These are phyloP conservation scores for Cicer cuneatum DNA, from an alignment of 306 rosid genomes.

Conservation along the genomic window DNA sequence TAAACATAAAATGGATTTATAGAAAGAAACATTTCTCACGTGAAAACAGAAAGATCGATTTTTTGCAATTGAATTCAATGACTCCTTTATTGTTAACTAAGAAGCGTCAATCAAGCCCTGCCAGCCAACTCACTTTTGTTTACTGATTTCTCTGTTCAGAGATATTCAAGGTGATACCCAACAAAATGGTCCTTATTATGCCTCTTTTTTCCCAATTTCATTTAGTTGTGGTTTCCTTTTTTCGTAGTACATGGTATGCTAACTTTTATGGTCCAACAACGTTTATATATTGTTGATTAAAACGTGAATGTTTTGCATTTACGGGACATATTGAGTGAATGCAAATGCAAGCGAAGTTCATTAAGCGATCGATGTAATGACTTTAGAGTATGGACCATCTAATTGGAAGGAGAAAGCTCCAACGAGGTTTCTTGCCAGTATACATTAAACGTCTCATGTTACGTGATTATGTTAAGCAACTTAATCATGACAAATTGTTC, in stretches of 20 bases:
- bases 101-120: neutral
- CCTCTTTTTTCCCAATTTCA: neutral
- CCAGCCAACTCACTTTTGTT: conserved; percentile 1
- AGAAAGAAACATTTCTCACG: too few species aligned
- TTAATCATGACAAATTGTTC: neutral
- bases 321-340: conserved; percentile 29
- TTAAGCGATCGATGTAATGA: conserved; percentile 36
- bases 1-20: too few species aligned
- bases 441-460: neutral
- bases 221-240: conserved; percentile 15
- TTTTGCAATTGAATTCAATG: neutral
- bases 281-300: conserved; percentile 5
- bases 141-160: neutral
- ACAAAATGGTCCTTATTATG: conserved; percentile 2
- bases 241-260: conserved; percentile 4
- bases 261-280: conserved; percentile 30
- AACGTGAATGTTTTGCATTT: conserved; percentile 44
- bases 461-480: neutral
- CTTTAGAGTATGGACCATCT: conserved; percentile 43
- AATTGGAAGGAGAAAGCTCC: neutral
- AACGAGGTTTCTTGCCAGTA: neutral
- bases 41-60: too few species aligned
- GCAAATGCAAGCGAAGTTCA: conserved; percentile 33
- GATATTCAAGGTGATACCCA: neutral
- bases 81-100: neutral